Base-by-base conservation (phyloP, 148 eudicot genomes). In the Limonium bicolor region DNA sequence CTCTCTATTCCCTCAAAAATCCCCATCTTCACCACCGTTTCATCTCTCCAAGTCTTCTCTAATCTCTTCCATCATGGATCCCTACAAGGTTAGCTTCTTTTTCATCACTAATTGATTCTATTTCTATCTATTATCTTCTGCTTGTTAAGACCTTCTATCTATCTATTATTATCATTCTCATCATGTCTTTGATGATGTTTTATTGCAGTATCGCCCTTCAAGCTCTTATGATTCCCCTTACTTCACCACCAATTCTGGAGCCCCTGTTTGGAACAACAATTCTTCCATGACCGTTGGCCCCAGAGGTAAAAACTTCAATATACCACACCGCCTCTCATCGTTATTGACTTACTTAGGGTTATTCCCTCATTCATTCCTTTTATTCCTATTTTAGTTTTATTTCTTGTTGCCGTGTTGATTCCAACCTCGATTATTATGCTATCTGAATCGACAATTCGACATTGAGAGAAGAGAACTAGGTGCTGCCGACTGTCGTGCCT, bases 211-310 rank as follows among this genome's bases (percentile, higher is more conserved):
- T 45, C 74, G 79, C 13, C 76, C 93, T 8, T 74, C 93, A 56
- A 82, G 79, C 58, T 76, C 82, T 9, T 48, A 35, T 55, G 63
- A 82, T 61, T 63, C 86, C 10, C 66, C 82, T 0, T 72, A 52
- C 57, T 77, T 68, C 65, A 74, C 93, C 19, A 77, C 86, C 0
- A 82, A 82, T 53, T 68, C 82, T 16, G 93, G 93, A 48, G 77
- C 79, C 19, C 93, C 93, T 13, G 86, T 82, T 10, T 82, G 70
- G 61, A 74, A 82, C 71, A 82, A 77, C 54, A 74, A 77, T 51
- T 71, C 93, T 30, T 66, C 86, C 0, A 60, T 74, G 60, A 77
- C 93, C 43, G 80, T 82, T 37, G 86, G 86, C 40, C 59, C 65
- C 34, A 56, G 93, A 68, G 93, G 93, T 82, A 60, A 34, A 6